A percentile compares a stretch with the other conserved stretches of the same genome.
Conservation (phyloP, 2,329 filamentous ascomycete genomes). For the Aspergillus transmontanensis region DNA sequence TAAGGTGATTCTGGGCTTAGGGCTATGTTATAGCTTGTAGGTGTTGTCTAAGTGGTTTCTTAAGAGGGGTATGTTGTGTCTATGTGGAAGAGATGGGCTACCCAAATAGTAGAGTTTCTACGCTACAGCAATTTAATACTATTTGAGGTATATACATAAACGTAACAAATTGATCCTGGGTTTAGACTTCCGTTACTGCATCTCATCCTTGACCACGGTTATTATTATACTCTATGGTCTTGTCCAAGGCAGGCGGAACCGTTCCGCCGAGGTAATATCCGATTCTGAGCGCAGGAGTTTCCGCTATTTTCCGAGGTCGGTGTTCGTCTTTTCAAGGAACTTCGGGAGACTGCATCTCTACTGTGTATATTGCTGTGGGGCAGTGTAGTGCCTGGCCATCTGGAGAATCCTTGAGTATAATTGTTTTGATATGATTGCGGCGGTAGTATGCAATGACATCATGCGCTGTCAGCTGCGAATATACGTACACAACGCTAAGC, state of each 20-base stretch:
- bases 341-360: neutral
- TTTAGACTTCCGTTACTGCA: neutral
- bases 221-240: neutral
- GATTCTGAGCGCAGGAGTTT: conserved; percentile 17
- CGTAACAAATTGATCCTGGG: neutral
- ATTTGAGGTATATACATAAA: neutral
- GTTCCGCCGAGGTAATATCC: conserved; percentile 19
- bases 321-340: neutral
- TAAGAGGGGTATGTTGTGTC: neutral
- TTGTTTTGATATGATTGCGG: neutral
- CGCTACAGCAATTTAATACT: neutral
- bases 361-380: neutral
- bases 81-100: neutral
- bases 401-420: neutral
- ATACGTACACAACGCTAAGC: neutral
- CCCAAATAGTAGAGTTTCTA: neutral
- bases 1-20: neutral
- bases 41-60: neutral
- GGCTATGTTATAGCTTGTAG: neutral
- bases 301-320: conserved; percentile 23
- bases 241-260: conserved; percentile 14
- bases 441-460: neutral
- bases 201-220: neutral
- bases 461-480: neutral
- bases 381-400: neutral